Base-by-base conservation (phyloP, 2,329 filamentous ascomycete species). In the Endoconidiophora laricicola region DNA sequence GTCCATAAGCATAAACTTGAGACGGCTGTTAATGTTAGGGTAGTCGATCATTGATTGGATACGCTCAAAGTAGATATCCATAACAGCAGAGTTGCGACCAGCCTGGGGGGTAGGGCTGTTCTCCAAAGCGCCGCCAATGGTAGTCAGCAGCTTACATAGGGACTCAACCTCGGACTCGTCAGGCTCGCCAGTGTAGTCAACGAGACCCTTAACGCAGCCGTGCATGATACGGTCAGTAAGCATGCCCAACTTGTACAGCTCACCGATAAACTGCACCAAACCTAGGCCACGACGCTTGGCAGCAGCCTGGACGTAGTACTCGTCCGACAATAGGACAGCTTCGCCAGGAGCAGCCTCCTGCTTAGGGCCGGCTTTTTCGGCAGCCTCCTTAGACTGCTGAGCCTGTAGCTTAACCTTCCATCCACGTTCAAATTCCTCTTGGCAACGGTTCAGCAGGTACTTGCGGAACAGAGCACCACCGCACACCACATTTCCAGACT, bases 201-300 rank as follows among this genome's bases (percentile, higher is more conserved):
- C 85, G 56, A 98, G 77, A 68, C 94, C 94, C 70, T 87, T 82
- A 24, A 98, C 87, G 75, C 91, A 98, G 67, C 95, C 86, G 71
- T 98, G 90, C 91, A 98, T 98, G 68, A 98, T 98, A 64, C 90
- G 85, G 66, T 95, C 86, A 54, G 91, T 98, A 65, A 98, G 76
- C 91, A 98, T 98, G 63, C 83, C 81, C 54, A 98, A 79, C 74
- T 96, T 98, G 78, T 94, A 98, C 43, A 98, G 78, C 69, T 98
- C 91, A 71, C 91, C 91, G 62, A 98, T 98, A 69, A 98, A 98
- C 68, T 95, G 90, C 56, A 98, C 90, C 20, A 98, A 78, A 81
- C 91, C 91, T 56, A 98, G 83, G 69, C 91, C 91, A 66, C 87
- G 84, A 68, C 91, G 82, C 74, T 98, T 98, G 61, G 88, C 88